Evolutionary conservation across 2,329 filamentous ascomycete species (phyloP).

Genomic region (Colletotrichum chlorophyti): DNA sequence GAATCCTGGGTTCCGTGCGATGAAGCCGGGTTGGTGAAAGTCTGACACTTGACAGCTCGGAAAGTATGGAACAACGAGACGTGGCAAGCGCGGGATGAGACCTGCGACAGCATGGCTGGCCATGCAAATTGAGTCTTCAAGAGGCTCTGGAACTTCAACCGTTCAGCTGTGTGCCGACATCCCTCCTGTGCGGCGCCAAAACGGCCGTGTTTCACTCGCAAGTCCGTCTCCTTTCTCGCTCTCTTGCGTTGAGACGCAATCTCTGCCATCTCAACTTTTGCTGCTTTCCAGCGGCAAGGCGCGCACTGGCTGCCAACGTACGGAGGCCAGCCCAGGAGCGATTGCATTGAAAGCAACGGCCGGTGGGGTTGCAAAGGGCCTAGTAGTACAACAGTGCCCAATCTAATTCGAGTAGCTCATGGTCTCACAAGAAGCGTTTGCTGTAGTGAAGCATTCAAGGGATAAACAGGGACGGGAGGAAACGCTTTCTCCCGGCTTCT

Average conservation of each 20-base stretch:
- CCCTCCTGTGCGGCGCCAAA: conserved; percentile 15
- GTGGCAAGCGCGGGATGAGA: not conserved
- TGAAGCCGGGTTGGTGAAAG: not conserved
- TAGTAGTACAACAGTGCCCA: conserved; percentile 2
- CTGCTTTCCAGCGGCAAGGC: conserved; percentile 5
- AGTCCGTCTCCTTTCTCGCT: conserved; percentile 2
- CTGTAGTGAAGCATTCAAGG: not conserved
- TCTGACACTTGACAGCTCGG: conserved; percentile 14
- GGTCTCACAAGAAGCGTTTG: conserved; percentile 5
- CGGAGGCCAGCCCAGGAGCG: not conserved
- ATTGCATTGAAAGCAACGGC: conserved; percentile 11
- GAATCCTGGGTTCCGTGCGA: not conserved
- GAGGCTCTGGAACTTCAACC: not conserved
- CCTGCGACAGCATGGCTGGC: not conserved
- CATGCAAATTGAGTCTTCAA: not conserved
- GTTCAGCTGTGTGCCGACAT: not conserved
- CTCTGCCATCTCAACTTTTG: conserved; percentile 27
- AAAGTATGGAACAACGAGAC: not conserved
- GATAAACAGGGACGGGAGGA: not conserved
- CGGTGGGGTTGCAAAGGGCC: not conserved
- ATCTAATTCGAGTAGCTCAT: conserved; percentile 1
- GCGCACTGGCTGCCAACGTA: too few relatives aligned
- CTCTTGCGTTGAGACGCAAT: conserved; percentile 24
- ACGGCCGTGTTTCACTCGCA: conserved; percentile 25
- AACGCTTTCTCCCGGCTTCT: not conserved